These are phyloP conservation scores for Camelina laxa DNA, from an alignment of 345 rosid genomes.

Conservation along the genomic window DNA sequence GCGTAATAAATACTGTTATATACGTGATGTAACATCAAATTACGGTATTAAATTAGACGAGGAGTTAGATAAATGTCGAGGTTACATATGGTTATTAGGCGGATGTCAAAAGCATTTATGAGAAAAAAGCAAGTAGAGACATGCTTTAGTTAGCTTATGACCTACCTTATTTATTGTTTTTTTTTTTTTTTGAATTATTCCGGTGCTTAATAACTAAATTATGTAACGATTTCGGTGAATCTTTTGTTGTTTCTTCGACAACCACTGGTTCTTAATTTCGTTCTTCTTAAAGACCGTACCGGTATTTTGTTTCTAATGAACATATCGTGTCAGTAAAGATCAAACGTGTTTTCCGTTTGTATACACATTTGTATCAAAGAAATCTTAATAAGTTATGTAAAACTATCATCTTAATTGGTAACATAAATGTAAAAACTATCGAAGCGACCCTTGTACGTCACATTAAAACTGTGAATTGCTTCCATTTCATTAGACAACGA, in stretches of 20 bases:
- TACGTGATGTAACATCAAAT: slow-evolving; percentile 35
- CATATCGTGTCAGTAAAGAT: not conserved
- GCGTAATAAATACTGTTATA: slow-evolving; percentile 19
- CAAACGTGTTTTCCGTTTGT: slow-evolving; percentile 25
- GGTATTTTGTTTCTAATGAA: slow-evolving; percentile 4
- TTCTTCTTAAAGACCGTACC: not conserved
- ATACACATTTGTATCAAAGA: not conserved
- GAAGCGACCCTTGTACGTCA: not conserved
- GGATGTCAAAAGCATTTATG: slow-evolving; percentile 55
- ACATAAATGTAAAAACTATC: slow-evolving; percentile 7
- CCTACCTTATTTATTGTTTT: slow-evolving; percentile 66
- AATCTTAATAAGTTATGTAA: slow-evolving; percentile 1
- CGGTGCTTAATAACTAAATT: slow-evolving; percentile 41
- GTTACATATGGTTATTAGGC: slow-evolving; percentile 52
- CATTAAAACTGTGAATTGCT: not conserved
- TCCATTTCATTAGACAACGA: not conserved
- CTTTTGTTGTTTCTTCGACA: slow-evolving; percentile 37
- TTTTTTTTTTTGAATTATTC: slow-evolving; percentile 50
- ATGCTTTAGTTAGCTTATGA: slow-evolving; percentile 59
- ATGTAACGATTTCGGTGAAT: not conserved
- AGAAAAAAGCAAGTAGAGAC: slow-evolving; percentile 50
- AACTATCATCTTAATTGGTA: not conserved
- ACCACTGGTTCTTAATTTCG: slow-evolving; percentile 35
- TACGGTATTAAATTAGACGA: slow-evolving; percentile 45
- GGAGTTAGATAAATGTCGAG: slow-evolving; percentile 55